Evolutionary conservation across 169 alveolate genomes (phyloP).

Genomic region (Condylostoma magnum): DNA sequence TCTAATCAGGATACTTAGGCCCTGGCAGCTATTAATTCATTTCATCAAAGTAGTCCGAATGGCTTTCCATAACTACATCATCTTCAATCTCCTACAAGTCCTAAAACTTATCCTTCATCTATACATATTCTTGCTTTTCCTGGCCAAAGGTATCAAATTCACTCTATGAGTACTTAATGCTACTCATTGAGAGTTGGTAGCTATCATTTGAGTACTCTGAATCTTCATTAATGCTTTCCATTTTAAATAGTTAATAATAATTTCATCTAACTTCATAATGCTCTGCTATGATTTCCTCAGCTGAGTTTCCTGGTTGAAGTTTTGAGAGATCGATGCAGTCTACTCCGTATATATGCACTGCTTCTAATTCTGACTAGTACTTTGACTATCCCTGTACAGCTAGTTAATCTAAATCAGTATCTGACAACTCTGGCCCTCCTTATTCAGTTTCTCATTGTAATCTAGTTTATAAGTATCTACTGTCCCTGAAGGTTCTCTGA

Average conservation of each 20-base stretch:
- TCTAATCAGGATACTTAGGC: conserved; percentile 6
- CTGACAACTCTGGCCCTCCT: not conserved
- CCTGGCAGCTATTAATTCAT: not conserved
- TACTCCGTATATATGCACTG: not conserved
- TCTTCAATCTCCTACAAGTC: too few relatives aligned
- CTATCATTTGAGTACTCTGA: too few relatives aligned
- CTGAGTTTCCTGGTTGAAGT: not conserved
- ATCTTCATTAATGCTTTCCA: too few relatives aligned
- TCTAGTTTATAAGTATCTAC: not conserved
- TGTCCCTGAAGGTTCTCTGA: not conserved
- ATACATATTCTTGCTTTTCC: too few relatives aligned
- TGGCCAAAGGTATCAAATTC: too few relatives aligned
- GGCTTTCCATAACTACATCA: not conserved
- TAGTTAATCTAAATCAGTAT: not conserved
- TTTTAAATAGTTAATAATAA: not conserved
- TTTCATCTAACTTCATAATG: not conserved
- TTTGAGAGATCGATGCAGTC: not conserved
- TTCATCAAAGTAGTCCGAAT: not conserved
- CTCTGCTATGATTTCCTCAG: conserved; percentile 8
- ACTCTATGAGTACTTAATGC: too few relatives aligned
- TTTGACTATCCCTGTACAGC: not conserved
- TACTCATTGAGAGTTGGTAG: too few relatives aligned
- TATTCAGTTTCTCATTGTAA: not conserved
- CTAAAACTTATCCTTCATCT: too few relatives aligned
- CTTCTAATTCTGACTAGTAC: not conserved